These are phyloP conservation scores for Umbelopsis isabellina DNA, from an alignment of 192 early-diverging fungal species.

Conservation along the genomic window DNA sequence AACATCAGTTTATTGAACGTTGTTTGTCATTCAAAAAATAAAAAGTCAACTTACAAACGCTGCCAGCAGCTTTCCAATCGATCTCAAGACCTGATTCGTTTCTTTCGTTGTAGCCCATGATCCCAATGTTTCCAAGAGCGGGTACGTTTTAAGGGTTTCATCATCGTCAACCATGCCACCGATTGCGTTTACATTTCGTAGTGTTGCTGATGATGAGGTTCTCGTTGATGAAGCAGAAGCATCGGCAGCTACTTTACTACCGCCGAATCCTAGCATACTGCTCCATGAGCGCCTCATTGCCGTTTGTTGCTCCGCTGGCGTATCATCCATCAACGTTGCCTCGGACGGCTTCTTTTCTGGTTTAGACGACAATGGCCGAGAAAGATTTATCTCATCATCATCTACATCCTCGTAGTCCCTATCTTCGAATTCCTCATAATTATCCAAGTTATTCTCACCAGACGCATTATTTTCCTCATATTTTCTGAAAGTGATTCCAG, in stretches of 20 bases:
- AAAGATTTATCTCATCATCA: neutral
- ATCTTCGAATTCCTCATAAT: conserved; percentile 18
- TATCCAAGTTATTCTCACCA: conserved; percentile 4
- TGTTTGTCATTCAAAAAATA: neutral
- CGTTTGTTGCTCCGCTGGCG: neutral
- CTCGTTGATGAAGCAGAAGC: neutral
- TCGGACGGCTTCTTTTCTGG: conserved; percentile 6
- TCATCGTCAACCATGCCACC: conserved; percentile 24
- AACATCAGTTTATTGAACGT: neutral
- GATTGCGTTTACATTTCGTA: conserved; percentile 13
- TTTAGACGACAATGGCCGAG: conserved; percentile 2
- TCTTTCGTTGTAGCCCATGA: conserved; percentile 43
- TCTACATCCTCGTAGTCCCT: neutral
- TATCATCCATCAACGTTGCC: neutral
- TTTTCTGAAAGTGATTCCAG: conserved; percentile 25
- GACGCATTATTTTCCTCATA: conserved; percentile 23
- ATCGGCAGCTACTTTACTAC: neutral
- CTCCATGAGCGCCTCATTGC: neutral
- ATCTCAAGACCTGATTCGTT: conserved; percentile 37
- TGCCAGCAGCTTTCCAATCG: conserved; percentile 40
- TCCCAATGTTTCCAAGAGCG: conserved; percentile 38
- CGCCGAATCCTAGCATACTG: neutral
- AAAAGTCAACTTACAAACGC: conserved; percentile 34
- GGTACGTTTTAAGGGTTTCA: conserved; percentile 37
- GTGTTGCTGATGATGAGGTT: neutral